Evolutionary conservation across 805 yeast species (phyloP), one percentile per base, ranked within the genome.

Genomic region (Lipomyces spencermartinsiae): DNA sequence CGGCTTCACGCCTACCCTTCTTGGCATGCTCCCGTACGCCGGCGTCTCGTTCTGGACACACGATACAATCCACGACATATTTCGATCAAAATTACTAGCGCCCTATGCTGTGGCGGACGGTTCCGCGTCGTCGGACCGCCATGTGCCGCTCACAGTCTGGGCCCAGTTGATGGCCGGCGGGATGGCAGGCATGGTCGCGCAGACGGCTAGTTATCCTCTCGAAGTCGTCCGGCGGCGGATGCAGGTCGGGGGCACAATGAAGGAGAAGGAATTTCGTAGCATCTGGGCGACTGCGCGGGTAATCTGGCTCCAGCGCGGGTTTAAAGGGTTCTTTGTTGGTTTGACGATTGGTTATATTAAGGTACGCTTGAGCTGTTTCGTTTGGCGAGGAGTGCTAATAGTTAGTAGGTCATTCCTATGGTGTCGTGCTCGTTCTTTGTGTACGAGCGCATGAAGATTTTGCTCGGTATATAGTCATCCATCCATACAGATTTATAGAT

Each of bases 11-110:
- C 97, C 99, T 22, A 95, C 99, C 0, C 88, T 95, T 58, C 74
- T 93, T 54, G 99, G 99, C 10, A 93, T 95, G 97, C 83, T 95
- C 29, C 99, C 99, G 0, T 95, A 95, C 77, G 99, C 99, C 0
- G 99, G 99, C 10, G 98, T 94, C 2, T 91, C 97, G 2, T 95
- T 95, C 76, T 91, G 93, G 80, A 91, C 97, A 3, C 98, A 95
- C 79, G 99, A 95, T 80, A 77, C 88, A 65, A 83, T 93, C 66
- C 98, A 94, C 79, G 99, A 95, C 79, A 74, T 93, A 1, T 86
- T 95, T 76, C 83, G 97, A 70, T 82, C 89, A n/a, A 82, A 83
- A 12, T 63, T 75, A 12, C 77, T 93, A 5, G 82, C 88, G 1
- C 79, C 81, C 14, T 85, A 86, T 53, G 77, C 83, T 4, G 81